A percentile compares a stretch with the other conserved stretches of the same genome.
phyloP scores from a whole-genome alignment of 2,329 filamentous ascomycete genomes.

The Raffaelea deltoideospora region DNA sequence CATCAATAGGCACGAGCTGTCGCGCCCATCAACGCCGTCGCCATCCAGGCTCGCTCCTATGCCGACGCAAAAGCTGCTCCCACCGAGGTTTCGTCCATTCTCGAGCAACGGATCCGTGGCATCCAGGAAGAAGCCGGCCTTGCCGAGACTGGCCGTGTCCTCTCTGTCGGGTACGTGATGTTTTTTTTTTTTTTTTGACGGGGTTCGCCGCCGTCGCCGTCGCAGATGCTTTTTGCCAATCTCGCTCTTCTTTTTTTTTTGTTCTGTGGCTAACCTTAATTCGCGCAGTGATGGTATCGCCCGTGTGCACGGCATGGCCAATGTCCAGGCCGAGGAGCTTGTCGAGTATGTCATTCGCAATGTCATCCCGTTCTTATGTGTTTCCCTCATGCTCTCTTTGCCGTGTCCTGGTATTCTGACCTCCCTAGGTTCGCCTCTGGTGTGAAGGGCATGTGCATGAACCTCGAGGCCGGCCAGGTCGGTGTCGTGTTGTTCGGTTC shows the following conservation, averaged over 20 bases:
- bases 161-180: slow-evolving; percentile 85
- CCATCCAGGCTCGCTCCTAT: slow-evolving; percentile 70
- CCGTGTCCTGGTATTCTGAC: slow-evolving; percentile 4
- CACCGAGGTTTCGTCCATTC: slow-evolving; percentile 97
- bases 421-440: slow-evolving; percentile 84
- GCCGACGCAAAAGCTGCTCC: slow-evolving; percentile 90
- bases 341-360: slow-evolving; percentile 97
- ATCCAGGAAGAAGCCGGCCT: slow-evolving; percentile 93
- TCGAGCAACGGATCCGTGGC: slow-evolving; percentile 98
- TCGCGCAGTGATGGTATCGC: slow-evolving; percentile 92
- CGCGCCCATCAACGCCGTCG: slow-evolving; percentile 60
- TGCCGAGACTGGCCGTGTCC: slow-evolving; percentile 96
- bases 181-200: background rate
- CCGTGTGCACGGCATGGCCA: slow-evolving; percentile 99
- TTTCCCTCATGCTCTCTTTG: slow-evolving; percentile 5
- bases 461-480: slow-evolving; percentile 99
- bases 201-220: background rate
- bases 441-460: slow-evolving; percentile 99
- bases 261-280: slow-evolving; percentile 14
- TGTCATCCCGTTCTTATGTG: background rate
- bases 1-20: slow-evolving; percentile 60
- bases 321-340: slow-evolving; percentile 99
- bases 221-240: background rate
- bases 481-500: slow-evolving; percentile 99
- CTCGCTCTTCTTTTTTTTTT: background rate